phyloP scores from a whole-genome alignment of 2,329 filamentous ascomycete species.

The Ambrosiella cleistominuta region DNA sequence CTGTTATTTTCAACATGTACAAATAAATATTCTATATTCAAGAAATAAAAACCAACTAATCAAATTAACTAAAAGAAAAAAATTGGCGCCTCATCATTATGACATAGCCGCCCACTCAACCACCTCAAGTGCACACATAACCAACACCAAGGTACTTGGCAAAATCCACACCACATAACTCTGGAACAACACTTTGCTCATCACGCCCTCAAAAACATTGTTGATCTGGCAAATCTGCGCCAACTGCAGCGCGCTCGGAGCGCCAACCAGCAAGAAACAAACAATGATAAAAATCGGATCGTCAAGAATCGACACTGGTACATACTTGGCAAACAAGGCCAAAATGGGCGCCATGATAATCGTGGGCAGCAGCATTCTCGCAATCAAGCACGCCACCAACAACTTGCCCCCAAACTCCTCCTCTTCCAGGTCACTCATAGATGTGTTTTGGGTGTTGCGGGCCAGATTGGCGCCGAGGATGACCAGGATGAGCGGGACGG shows the following conservation, averaged over 20 bases:
- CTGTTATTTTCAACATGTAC: too few relatives aligned
- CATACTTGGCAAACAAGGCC: slow-evolving; percentile 72
- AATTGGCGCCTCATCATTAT: too few relatives aligned
- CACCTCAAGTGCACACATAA: slow-evolving; percentile 81
- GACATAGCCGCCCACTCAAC: slow-evolving; percentile 57
- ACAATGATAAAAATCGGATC: slow-evolving; percentile 98
- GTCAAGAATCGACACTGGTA: slow-evolving; percentile 83
- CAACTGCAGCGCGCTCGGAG: slow-evolving; percentile 81
- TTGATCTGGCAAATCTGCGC: slow-evolving; percentile 99
- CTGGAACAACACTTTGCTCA: slow-evolving; percentile 86
- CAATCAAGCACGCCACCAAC: slow-evolving; percentile 67
- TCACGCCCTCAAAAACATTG: slow-evolving; percentile 83
- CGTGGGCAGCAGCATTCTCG: slow-evolving; percentile 83
- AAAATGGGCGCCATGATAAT: slow-evolving; percentile 82
- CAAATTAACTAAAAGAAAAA: too few relatives aligned
- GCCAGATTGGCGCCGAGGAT: slow-evolving; percentile 90
- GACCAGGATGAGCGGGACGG: slow-evolving; percentile 86
- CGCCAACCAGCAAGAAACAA: slow-evolving; percentile 87
- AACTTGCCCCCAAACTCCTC: slow-evolving; percentile 52
- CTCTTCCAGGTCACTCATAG: slow-evolving; percentile 51
- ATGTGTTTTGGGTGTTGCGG: slow-evolving; percentile 64
- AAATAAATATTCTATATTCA: too few relatives aligned
- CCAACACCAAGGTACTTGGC: slow-evolving; percentile 75
- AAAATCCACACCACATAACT: slow-evolving; percentile 84
- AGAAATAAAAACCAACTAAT: too few relatives aligned